Evolutionary conservation across 1,284 basidiomycete genomes (phyloP).

Genomic region (Amylostereum areolatum): DNA sequence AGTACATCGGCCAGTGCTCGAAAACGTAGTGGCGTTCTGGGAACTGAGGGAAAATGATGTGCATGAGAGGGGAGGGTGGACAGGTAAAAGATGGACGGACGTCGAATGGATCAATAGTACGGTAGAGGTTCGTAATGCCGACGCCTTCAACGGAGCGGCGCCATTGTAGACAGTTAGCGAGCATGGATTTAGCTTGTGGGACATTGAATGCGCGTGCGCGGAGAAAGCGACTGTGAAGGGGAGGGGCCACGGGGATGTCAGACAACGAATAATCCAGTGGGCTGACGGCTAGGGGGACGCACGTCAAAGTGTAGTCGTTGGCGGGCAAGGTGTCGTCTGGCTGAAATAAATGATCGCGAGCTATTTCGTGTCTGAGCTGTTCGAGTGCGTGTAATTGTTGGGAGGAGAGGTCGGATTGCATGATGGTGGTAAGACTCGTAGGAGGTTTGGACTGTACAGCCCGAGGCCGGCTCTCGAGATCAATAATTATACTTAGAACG

Average conservation of each 20-base stretch:
- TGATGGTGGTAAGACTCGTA: background rate
- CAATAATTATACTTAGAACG: too few relatives aligned
- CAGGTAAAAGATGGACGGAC: slow-evolving; percentile 29
- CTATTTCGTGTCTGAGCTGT: background rate
- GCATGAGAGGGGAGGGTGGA: background rate
- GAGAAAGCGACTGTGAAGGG: slow-evolving; percentile 51
- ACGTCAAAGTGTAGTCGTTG: slow-evolving; percentile 60
- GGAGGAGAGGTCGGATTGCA: background rate
- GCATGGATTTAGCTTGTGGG: slow-evolving; percentile 49
- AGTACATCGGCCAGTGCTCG: slow-evolving; percentile 68
- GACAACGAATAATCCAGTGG: too few relatives aligned
- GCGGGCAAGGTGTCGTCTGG: slow-evolving; percentile 58
- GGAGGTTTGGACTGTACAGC: too few relatives aligned
- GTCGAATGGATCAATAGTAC: slow-evolving; percentile 53
- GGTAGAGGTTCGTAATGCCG: slow-evolving; percentile 54
- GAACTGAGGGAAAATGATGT: slow-evolving; percentile 37
- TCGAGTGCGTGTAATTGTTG: background rate
- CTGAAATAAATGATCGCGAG: background rate
- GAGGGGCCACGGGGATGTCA: background rate
- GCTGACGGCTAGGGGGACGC: background rate
- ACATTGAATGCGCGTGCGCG: slow-evolving; percentile 58
- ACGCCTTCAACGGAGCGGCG: slow-evolving; percentile 46
- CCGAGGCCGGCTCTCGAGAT: too few relatives aligned
- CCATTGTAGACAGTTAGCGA: slow-evolving; percentile 55
- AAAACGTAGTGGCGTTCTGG: slow-evolving; percentile 62